Conservation (phyloP, 2,329 filamentous ascomycete genomes). For the Arthrobotrys pseudoclavata region DNA sequence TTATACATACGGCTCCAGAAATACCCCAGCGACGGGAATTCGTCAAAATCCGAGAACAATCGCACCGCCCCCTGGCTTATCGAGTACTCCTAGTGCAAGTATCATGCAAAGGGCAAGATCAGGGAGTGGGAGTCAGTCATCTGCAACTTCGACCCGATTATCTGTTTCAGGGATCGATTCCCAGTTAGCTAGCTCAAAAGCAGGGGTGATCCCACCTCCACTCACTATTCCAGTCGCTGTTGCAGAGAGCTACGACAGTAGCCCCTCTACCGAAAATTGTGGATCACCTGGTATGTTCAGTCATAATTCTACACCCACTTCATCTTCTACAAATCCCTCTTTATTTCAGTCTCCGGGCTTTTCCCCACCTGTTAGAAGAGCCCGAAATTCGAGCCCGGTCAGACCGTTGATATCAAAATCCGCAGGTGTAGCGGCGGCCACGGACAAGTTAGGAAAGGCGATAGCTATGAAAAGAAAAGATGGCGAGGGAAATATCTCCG, state of each 20-base stretch:
- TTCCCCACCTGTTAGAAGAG: constrained; percentile 53
- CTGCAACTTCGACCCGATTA: constrained; percentile 36
- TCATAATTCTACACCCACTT: constrained; percentile 60
- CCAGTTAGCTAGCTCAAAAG: constrained; percentile 32
- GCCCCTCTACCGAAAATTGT: constrained; percentile 59
- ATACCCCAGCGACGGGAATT: constrained; percentile 8
- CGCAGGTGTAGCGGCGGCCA: constrained; percentile 58
- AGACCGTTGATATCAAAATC: constrained; percentile 59
- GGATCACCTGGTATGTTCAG: constrained; percentile 60
- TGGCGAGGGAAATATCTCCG: constrained; percentile 32
- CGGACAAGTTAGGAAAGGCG: constrained; percentile 52
- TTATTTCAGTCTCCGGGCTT: constrained; percentile 57
- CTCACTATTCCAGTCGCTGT: constrained; percentile 58
- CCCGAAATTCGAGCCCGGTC: constrained; percentile 56
- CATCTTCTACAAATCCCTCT: constrained; percentile 58
- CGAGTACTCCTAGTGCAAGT: constrained; percentile 24
- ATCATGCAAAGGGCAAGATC: constrained; percentile 52
- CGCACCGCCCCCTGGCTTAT: constrained; percentile 41
- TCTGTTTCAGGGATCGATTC: constrained; percentile 47
- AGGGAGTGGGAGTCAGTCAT: constrained; percentile 53
- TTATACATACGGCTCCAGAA: constrained; percentile 55
- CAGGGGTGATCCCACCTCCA: constrained; percentile 52
- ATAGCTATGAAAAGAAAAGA: constrained; percentile 55
- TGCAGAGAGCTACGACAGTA: constrained; percentile 59
- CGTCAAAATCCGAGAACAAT: constrained; percentile 44